Evolutionary conservation across 768 basidiomycete genomes (phyloP), one percentile per base, ranked within the genome.

Genomic region (Suillus ampliporus): DNA sequence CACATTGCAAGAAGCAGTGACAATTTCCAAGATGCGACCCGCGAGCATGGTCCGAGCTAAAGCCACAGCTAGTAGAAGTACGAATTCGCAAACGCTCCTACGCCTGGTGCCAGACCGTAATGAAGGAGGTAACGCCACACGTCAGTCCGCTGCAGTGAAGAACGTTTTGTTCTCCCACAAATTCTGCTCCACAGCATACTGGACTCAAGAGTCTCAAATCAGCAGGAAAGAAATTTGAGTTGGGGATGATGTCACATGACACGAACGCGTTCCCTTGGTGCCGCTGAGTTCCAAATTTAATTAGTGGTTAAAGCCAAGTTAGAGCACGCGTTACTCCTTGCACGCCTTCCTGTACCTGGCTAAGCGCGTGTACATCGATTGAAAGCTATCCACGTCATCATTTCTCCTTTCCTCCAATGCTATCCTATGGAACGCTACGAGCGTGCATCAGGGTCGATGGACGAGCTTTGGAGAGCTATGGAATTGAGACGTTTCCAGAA

Each of bases 401-500:
- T 23, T n/a, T 54, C 53, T 51, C 53, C 53, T 54, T 37, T 54
- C 53, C 17, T 31, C n/a, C 6, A 38, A 64, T 64, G 63, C 38
- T 64, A 34, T 34, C 41, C 21, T 44, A 40, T 15, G 52, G 53
- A 5, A 61, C 61, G 6, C 23, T 50, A 17, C 43, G 44, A 14
- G 63, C 46, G n/a, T 63, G 63, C 28, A 61, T 61, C 21, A 38
- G 26, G 34, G 63, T 64, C 14, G 61, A 61, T 31, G 63, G 60
- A 19, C 47, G 35, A 17, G 19, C 35, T 11, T 40, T 64, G 35
- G 35, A 47, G n/a, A 41, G n/a, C 37, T 61, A 64, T 43, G 59
- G 43, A 52, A 57, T 64, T 23, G 63, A 62, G 38, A 48, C 10
- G 8, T 62, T 38, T 21, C 34, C 31, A 17, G 53, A 65, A 51